Evolutionary conservation across 2,329 filamentous ascomycete genomes (phyloP), one percentile per base, ranked within the genome.

Genomic region (Dothistroma septosporum): DNA sequence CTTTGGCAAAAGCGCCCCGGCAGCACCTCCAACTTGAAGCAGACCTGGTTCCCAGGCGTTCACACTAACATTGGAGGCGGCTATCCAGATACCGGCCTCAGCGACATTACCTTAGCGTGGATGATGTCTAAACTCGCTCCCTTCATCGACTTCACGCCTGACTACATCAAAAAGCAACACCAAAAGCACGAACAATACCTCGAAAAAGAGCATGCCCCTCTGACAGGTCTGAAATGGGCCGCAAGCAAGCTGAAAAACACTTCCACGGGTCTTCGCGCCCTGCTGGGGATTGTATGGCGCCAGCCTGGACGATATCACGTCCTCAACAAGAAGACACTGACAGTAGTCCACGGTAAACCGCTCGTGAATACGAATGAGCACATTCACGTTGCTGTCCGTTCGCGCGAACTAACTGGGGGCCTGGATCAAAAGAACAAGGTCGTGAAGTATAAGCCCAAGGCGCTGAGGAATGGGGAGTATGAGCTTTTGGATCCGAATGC

Each of bases 31-130:
- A 70, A 75, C 22, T 68, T 83, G 28, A 75, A 77, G 14, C 82
- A 83, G 66, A 77, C 80, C 4, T 84, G 82, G 82, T 83, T 83
- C 57, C 80, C 81, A 0, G 82, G 82, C 10, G 77, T 76, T 31
- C 82, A 85, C 65, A 76, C 77, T 10, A 81, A 83, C 58, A 72
- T 83, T 2, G 82, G 82, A 2, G 82, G 82, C 28, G 79, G 80
- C 0, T 73, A 72, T 33, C 62, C 64, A 7, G 72, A 74, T 31
- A 64, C 64, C 1, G 66, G 70, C 5, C 68, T 75, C 8, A 68
- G 72, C 2, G 70, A 77, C 33, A 70, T 76, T 11, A 72, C 74
- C 0, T 62, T 77, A 7, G 73, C 73, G 12, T 77, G 75, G 75
- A 77, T 77, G 75, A 76, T 78, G 73, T 70, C 57, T 4, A 58